phyloP scores from a whole-genome alignment of 2,329 filamentous ascomycete species.

The Helicocarpus griseus region DNA sequence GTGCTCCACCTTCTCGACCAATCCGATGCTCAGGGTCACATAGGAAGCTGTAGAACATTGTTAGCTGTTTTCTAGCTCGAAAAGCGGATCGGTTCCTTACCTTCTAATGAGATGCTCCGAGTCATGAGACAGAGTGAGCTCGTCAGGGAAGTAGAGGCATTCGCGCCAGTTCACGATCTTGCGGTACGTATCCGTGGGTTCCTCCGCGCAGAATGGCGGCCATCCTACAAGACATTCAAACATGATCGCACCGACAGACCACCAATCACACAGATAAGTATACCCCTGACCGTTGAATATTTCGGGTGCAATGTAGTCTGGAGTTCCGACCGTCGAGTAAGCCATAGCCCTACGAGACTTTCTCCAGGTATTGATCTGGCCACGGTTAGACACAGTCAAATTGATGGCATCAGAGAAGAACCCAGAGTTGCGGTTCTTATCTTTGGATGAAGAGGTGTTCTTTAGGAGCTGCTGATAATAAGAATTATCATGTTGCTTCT shows the following conservation, averaged over 20 bases:
- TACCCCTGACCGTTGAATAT: constrained; percentile 97
- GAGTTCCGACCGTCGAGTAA: constrained; percentile 95
- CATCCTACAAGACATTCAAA: constrained; percentile 97
- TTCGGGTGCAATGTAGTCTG: constrained; percentile 96
- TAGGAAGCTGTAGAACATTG: constrained; percentile 56
- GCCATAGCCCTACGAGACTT: constrained; percentile 92
- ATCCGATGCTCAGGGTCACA: constrained; percentile 90
- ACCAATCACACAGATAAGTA: constrained; percentile 97
- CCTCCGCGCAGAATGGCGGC: constrained; percentile 97
- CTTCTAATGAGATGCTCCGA: constrained; percentile 87
- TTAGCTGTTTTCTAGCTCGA: background rate
- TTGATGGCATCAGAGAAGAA: constrained; percentile 92
- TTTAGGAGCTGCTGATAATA: constrained; percentile 97
- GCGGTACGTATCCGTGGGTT: constrained; percentile 93
- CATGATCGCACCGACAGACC: constrained; percentile 98
- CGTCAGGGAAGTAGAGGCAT: constrained; percentile 91
- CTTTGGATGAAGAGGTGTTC: constrained; percentile 57
- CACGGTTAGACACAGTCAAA: constrained; percentile 91
- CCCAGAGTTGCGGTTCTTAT: constrained; percentile 80
- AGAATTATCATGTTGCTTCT: constrained; percentile 93
- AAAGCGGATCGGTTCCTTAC: constrained; percentile 39
- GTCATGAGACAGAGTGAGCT: constrained; percentile 78
- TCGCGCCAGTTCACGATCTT: constrained; percentile 99
- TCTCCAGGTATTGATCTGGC: constrained; percentile 97
- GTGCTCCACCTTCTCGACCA: constrained; percentile 52